Conservation (phyloP, 768 basidiomycete genomes). For the Glaciozyma antarctica region DNA sequence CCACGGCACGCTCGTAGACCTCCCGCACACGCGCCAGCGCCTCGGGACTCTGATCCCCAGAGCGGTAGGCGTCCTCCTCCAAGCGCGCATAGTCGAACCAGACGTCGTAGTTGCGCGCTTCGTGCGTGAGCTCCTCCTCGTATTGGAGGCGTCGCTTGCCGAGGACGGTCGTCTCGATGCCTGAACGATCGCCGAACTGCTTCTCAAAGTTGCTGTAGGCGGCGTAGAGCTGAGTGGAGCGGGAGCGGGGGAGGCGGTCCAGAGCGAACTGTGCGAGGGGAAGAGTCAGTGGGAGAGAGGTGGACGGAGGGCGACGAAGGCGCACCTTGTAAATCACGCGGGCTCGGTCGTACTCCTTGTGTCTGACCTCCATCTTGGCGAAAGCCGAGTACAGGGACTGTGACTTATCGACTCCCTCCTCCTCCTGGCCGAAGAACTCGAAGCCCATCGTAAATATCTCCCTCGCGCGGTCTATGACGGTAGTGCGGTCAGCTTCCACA, state of each 20-base stretch:
- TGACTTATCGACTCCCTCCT: slow-evolving; percentile 57
- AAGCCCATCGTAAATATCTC: slow-evolving; percentile 84
- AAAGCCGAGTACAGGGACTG: slow-evolving; percentile 88
- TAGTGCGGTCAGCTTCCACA: background rate
- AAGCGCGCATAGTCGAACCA: slow-evolving; percentile 96
- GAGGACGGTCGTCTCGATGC: slow-evolving; percentile 84
- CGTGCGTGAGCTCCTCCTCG: slow-evolving; percentile 86
- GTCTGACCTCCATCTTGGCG: slow-evolving; percentile 91
- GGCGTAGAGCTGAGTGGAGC: slow-evolving; percentile 76
- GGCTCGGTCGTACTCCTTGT: slow-evolving; percentile 94
- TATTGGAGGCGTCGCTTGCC: slow-evolving; percentile 98
- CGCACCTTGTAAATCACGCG: slow-evolving; percentile 90
- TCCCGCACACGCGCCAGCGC: slow-evolving; percentile 67
- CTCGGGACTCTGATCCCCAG: slow-evolving; percentile 60
- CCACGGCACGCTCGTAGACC: slow-evolving; percentile 88
- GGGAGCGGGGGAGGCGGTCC: slow-evolving; percentile 79
- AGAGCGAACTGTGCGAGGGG: slow-evolving; percentile 67
- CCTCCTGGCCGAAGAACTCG: slow-evolving; percentile 60
- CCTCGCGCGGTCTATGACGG: slow-evolving; percentile 52
- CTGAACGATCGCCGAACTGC: slow-evolving; percentile 79
- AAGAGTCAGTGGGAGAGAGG: background rate
- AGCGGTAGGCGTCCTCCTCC: slow-evolving; percentile 76
- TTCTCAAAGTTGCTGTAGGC: slow-evolving; percentile 97
- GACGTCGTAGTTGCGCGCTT: slow-evolving; percentile 88
- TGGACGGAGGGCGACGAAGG: background rate